These are phyloP conservation scores for Stemphylium beticola DNA, from an alignment of 2,329 filamentous ascomycete genomes.

Conservation along the genomic window DNA sequence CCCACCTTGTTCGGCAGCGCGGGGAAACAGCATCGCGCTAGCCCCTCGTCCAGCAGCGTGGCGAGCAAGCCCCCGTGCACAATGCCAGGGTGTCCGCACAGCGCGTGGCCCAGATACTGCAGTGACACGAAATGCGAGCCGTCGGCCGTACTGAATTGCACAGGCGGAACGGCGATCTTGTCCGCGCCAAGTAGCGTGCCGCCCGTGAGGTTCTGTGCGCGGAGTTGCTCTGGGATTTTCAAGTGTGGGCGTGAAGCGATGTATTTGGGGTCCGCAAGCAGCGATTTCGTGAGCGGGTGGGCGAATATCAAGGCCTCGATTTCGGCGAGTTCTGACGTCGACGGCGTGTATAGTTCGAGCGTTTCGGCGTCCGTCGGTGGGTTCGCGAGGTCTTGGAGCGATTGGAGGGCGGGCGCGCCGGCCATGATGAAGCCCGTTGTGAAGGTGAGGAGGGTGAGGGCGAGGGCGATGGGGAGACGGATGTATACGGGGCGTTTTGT, in stretches of 20 bases:
- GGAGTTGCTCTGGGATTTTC: constrained; percentile 76
- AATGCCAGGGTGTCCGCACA: constrained; percentile 90
- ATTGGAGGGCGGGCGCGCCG: constrained; percentile 59
- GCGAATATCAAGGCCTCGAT: constrained; percentile 77
- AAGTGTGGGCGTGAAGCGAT: constrained; percentile 83
- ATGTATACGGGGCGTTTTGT: constrained; percentile 30
- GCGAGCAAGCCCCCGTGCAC: constrained; percentile 90
- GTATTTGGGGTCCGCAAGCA: constrained; percentile 71
- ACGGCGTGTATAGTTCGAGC: constrained; percentile 66
- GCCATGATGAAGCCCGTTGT: constrained; percentile 65
- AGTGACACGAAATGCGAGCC: constrained; percentile 65
- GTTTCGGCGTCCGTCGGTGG: constrained; percentile 75
- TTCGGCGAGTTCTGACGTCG: constrained; percentile 59
- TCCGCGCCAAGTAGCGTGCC: constrained; percentile 77
- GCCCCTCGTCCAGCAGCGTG: constrained; percentile 89
- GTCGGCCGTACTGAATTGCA: constrained; percentile 70
- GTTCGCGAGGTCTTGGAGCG: constrained; percentile 57
- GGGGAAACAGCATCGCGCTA: constrained; percentile 86
- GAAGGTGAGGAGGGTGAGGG: constrained; percentile 56
- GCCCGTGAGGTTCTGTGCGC: constrained; percentile 78
- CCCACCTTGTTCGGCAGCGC: constrained; percentile 85
- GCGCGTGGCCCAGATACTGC: constrained; percentile 75
- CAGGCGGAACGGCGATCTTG: constrained; percentile 80
- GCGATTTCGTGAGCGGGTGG: constrained; percentile 73
- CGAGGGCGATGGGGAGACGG: constrained; percentile 54